A percentile compares a stretch with the other conserved stretches of the same genome.
These are phyloP conservation scores for Diophrys appendiculata DNA, from an alignment of 73 alveolate genomes.

Conservation along the genomic window DNA sequence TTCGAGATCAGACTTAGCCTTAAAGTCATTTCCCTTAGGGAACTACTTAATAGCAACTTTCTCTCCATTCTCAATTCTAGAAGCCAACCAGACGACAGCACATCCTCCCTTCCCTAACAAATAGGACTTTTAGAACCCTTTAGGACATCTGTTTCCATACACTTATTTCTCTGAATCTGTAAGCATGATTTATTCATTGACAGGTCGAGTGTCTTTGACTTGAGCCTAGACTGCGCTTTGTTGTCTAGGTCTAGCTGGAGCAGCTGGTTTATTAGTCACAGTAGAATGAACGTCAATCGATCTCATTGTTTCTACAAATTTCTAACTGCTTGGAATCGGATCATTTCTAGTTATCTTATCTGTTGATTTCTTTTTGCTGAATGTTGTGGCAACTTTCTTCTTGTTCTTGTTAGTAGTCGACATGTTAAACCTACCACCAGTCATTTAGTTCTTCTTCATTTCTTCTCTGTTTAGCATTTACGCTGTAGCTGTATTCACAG, in stretches of 20 bases:
- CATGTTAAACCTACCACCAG: background rate
- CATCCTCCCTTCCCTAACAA: constrained; percentile 83
- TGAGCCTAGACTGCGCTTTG: background rate
- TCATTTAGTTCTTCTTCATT: background rate
- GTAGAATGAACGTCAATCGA: background rate
- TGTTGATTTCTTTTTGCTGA: background rate
- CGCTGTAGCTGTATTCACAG: background rate
- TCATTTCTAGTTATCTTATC: background rate
- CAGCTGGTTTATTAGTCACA: background rate
- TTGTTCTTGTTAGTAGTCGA: background rate
- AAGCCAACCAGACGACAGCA: constrained; percentile 81
- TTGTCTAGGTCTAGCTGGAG: background rate
- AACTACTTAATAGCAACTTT: constrained; percentile 74
- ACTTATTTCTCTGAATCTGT: constrained; percentile 57
- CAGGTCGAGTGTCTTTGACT: constrained; percentile 1
- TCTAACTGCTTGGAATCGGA: background rate
- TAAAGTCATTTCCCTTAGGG: constrained; percentile 41
- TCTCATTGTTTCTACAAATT: background rate
- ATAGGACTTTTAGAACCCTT: constrained; percentile 64
- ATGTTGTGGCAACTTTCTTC: background rate
- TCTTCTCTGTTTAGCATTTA: background rate
- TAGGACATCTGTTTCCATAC: constrained; percentile 70
- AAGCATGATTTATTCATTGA: background rate
- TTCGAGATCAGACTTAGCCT: constrained; percentile 28
- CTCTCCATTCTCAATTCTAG: constrained; percentile 35